Conservation (phyloP, 164 flowering plant genomes). For the Liquidambar formosana region DNA sequence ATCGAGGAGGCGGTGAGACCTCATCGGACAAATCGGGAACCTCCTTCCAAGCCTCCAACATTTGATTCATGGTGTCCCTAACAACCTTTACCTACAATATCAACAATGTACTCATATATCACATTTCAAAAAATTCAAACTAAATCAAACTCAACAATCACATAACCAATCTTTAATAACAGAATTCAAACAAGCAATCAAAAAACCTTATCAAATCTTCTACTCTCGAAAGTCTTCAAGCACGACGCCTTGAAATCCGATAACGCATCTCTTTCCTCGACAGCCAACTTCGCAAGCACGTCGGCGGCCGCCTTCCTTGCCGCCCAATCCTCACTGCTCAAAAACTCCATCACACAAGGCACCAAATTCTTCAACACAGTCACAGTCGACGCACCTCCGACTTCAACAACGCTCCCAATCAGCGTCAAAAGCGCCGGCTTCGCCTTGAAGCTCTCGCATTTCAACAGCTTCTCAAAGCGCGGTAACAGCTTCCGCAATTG, state of each 20-base stretch:
- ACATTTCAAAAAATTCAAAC: background rate
- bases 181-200: background rate
- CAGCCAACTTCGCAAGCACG: conserved; percentile 61
- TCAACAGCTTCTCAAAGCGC: conserved; percentile 64
- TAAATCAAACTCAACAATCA: background rate
- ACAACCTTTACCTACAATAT: conserved; percentile 66
- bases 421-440: conserved; percentile 63
- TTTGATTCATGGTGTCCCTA: conserved; percentile 72
- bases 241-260: conserved; percentile 56
- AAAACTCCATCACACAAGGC: conserved; percentile 51
- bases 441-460: conserved; percentile 62
- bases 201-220: conserved; percentile 82
- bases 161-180: background rate
- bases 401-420: conserved; percentile 61
- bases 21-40: conserved; percentile 67
- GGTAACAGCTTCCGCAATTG: conserved; percentile 53
- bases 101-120: background rate
- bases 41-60: conserved; percentile 81
- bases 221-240: conserved; percentile 56
- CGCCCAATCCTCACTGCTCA: conserved; percentile 84
- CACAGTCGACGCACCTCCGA: conserved; percentile 39
- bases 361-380: conserved; percentile 44
- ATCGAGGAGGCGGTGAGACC: conserved; percentile 50
- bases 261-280: conserved; percentile 54
- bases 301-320: conserved; percentile 87